Conservation (phyloP, 2,329 filamentous ascomycete species). For the Fonsecaea nubica region DNA sequence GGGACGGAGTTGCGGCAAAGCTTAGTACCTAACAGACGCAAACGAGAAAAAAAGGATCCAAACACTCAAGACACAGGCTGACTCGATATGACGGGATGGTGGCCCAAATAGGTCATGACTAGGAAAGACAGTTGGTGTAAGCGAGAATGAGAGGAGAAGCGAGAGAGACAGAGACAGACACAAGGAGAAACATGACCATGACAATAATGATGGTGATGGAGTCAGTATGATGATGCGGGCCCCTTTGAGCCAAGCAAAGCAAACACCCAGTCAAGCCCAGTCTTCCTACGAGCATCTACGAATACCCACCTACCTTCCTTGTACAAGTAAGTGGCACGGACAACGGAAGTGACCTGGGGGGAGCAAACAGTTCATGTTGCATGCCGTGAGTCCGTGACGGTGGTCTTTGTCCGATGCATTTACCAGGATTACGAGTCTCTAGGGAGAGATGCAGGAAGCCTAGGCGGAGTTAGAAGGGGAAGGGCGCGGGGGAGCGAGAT, state of each 20-base stretch:
- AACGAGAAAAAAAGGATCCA: background rate
- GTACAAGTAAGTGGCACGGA: background rate
- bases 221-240: no score
- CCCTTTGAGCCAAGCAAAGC: no score
- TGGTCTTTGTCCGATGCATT: background rate
- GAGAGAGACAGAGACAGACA: background rate
- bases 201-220: no score
- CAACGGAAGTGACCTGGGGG: background rate
- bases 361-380: conserved; percentile 32
- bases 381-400: conserved; percentile 18
- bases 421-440: background rate
- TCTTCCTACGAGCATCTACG: no score
- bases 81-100: background rate
- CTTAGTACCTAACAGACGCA: no score
- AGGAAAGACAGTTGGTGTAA: conserved; percentile 1
- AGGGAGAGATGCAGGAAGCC: background rate
- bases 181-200: no score
- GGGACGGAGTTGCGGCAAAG: background rate
- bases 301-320: no score
- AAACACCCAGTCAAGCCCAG: no score
- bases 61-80: background rate
- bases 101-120: background rate
- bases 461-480: background rate
- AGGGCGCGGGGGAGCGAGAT: no score
- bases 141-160: conserved; percentile 12